phyloP scores from a whole-genome alignment of 305 asterid genomes.

The Fraxinus greggii region DNA sequence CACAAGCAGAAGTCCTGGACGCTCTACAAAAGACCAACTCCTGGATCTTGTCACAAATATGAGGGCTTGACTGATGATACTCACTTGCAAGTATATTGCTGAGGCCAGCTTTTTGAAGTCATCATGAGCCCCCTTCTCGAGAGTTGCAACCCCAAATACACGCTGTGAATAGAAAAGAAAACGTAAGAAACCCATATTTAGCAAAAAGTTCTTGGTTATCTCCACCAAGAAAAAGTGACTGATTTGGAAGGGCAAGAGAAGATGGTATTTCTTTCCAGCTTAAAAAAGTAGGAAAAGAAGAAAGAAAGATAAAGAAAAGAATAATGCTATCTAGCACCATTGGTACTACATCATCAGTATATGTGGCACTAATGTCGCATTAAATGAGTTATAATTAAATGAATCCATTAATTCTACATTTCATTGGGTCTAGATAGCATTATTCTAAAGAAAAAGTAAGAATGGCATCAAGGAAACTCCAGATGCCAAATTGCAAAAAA shows the following conservation, averaged over 20 bases:
- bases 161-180: slow-evolving; percentile 37
- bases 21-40: slow-evolving; percentile 68
- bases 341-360: too few species aligned
- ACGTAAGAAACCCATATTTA: not conserved
- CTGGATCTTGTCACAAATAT: slow-evolving; percentile 70
- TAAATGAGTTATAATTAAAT: too few species aligned
- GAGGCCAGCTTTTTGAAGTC: slow-evolving; percentile 60
- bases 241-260: not conserved
- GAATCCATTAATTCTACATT: too few species aligned
- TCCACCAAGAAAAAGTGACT: slow-evolving; percentile 5
- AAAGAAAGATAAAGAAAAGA: not conserved
- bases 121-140: slow-evolving; percentile 34
- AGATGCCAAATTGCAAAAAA: not conserved
- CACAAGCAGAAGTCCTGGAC: slow-evolving; percentile 64
- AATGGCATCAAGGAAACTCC: not conserved
- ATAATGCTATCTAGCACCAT: too few species aligned
- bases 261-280: not conserved
- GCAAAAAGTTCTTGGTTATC: not conserved
- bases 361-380: too few species aligned
- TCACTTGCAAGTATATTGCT: slow-evolving; percentile 77
- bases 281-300: not conserved
- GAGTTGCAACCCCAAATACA: slow-evolving; percentile 53
- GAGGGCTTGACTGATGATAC: slow-evolving; percentile 70
- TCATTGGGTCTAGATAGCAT: too few species aligned
- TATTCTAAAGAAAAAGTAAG: not conserved